Conservation (phyloP, 139 green algal species). For the Chlamydomonas schloesseri region DNA sequence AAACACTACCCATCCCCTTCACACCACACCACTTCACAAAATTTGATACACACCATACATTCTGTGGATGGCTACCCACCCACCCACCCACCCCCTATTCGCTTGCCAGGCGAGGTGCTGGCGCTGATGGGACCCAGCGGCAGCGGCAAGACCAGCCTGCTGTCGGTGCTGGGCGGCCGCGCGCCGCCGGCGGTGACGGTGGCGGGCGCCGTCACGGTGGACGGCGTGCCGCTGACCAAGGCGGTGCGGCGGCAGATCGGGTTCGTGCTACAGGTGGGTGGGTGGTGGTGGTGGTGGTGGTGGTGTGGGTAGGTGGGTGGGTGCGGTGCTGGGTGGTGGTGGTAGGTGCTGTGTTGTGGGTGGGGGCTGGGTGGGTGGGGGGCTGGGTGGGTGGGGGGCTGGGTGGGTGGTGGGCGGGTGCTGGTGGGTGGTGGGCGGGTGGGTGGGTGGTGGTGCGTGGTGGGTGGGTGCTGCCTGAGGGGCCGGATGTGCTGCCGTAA, state of each 20-base stretch:
- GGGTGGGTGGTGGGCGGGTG: no score
- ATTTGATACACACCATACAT: no score
- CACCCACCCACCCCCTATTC: not conserved
- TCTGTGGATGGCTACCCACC: no score
- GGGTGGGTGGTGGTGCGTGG: no score
- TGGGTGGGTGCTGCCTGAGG: no score
- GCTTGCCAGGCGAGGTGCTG: constrained; percentile 64
- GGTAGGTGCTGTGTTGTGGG: not conserved
- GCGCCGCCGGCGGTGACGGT: constrained; percentile 38
- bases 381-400: not conserved
- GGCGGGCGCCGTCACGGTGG: constrained; percentile 75
- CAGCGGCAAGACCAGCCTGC: constrained; percentile 83
- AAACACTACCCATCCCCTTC: no score
- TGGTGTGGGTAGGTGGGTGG: not conserved
- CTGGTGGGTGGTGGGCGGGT: no score
- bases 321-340: no score
- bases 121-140: constrained; percentile 78
- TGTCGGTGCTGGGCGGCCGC: constrained; percentile 77
- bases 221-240: constrained; percentile 80
- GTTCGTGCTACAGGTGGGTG: constrained; percentile 65
- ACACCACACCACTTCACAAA: no score
- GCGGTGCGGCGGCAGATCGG: constrained; percentile 72
- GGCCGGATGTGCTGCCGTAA: no score
- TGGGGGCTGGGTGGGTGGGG: not conserved
- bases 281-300: no score